Conservation (phyloP, 805 yeast genomes). For the Scheffersomyces coipomensis region DNA sequence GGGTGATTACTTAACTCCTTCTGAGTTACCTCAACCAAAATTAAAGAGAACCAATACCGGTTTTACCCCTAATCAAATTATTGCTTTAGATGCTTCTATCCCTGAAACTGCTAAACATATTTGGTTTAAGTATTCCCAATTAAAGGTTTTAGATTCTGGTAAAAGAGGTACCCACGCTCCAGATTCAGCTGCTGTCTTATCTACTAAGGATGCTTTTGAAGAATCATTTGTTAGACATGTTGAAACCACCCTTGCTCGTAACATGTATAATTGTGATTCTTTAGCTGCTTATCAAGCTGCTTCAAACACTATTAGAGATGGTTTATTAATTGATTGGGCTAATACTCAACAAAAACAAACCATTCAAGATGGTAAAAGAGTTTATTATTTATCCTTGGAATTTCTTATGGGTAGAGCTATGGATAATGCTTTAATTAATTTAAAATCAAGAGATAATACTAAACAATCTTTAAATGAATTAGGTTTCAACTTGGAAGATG, state of each 20-base stretch:
- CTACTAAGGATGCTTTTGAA: constrained; percentile 56
- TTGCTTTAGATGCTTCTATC: constrained; percentile 75
- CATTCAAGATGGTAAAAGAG: constrained; percentile 75
- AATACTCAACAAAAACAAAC: constrained; percentile 91
- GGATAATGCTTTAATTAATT: constrained; percentile 89
- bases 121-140: constrained; percentile 71
- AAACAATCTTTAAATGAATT: constrained; percentile 50
- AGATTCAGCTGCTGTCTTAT: constrained; percentile 11
- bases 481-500: constrained; percentile 86
- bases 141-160: constrained; percentile 19
- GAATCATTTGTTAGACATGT: constrained; percentile 76
- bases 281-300: constrained; percentile 92
- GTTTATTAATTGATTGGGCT: constrained; percentile 83
- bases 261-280: constrained; percentile 87
- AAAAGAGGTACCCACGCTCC: constrained; percentile 24
- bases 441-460: constrained; percentile 63
- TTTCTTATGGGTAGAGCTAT: constrained; percentile 93
- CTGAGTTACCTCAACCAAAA: constrained; percentile 37
- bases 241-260: constrained; percentile 88
- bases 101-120: constrained; percentile 74
- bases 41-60: constrained; percentile 84
- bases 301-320: constrained; percentile 74
- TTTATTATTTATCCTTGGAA: constrained; percentile 83
- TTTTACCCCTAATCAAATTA: constrained; percentile 85
- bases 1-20: constrained; percentile 33